Base-by-base conservation (phyloP, 257 asterid species). In the Anisodus acutangulus region DNA sequence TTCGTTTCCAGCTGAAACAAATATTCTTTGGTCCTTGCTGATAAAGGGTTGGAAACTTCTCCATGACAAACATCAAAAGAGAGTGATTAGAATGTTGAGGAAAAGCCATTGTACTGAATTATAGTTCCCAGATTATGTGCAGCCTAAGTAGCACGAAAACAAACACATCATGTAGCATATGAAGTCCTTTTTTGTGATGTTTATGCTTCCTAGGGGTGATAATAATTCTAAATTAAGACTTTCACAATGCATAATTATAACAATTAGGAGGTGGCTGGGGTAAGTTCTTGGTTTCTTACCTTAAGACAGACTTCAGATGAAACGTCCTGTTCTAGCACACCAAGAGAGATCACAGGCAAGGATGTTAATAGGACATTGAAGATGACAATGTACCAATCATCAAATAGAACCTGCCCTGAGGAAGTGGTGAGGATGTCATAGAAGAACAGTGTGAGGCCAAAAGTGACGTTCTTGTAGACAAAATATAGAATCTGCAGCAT, bases 341-440 rank as follows among this genome's bases (percentile, higher is more conserved):
- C 99, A 16, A 95, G 95, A 5, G 99, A 90, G 90, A 97, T 94
- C 84, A 95, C 99, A 1, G 99, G 99, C 88, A 97, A 87, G 15
- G 99, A 97, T 85, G 99, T 97, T 87, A 97, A 95, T 58, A 91
- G 91, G 31, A 97, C 99, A 35, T 97, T 97, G 94, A 97, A 97
- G 66, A 94, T 92, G 70, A 97, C 87, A 97, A 97, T 93, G 84
- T 93, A 97, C 97, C 94, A 94, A 89, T 97, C 99, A 63, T 92
- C 98, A 81, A 93, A 97, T 43, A 97, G 91, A 2, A 98, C 88
- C 87, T 95, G 99, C 7, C 98, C 98, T 69, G 99, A 97, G 84
- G 95, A 97, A 85, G 95, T 98, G 83, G 99, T 90, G 80, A 92
- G 95, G 6, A 95, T 97, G 94, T 97, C 99, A 26, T 95, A 97